phyloP scores from a whole-genome alignment of 2,329 filamentous ascomycete genomes.

The Didymella keratinophila region DNA sequence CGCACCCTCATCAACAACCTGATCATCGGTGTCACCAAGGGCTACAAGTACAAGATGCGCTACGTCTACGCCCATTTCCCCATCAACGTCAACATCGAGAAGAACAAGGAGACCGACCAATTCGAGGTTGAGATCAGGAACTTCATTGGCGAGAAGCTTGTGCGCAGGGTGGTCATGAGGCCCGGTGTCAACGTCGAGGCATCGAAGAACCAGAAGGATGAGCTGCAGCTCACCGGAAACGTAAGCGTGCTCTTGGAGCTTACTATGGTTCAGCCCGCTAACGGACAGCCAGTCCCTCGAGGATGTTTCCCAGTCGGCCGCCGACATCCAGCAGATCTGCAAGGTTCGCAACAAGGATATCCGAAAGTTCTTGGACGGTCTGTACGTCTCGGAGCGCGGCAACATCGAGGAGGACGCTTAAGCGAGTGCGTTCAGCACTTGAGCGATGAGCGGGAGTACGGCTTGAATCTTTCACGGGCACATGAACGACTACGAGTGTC shows the following conservation, averaged over 20 bases:
- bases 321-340: conserved; percentile 99
- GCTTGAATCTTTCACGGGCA: conserved; percentile 51
- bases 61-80: conserved; percentile 99
- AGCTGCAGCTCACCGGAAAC: conserved; percentile 93
- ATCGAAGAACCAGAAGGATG: conserved; percentile 95
- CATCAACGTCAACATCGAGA: conserved; percentile 99
- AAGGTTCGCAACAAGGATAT: conserved; percentile 99
- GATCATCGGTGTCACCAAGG: conserved; percentile 97
- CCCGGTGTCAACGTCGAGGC: conserved; percentile 88
- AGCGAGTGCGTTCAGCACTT: conserved; percentile 35
- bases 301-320: conserved; percentile 95
- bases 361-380: conserved; percentile 98
- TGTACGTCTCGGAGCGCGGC: conserved; percentile 99
- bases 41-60: conserved; percentile 99
- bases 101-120: conserved; percentile 89
- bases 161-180: conserved; percentile 89
- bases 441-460: conserved; percentile 43
- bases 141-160: conserved; percentile 86
- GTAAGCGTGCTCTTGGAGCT: conserved; percentile 29
- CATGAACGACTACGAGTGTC: conserved; percentile 52
- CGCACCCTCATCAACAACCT: conserved; percentile 98
- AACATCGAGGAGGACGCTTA: conserved; percentile 78
- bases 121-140: conserved; percentile 97
- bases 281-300: conserved; percentile 72
- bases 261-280: conserved; percentile 24